phyloP scores from a whole-genome alignment of 441 rosid genomes.

The Corymbia calophylla region DNA sequence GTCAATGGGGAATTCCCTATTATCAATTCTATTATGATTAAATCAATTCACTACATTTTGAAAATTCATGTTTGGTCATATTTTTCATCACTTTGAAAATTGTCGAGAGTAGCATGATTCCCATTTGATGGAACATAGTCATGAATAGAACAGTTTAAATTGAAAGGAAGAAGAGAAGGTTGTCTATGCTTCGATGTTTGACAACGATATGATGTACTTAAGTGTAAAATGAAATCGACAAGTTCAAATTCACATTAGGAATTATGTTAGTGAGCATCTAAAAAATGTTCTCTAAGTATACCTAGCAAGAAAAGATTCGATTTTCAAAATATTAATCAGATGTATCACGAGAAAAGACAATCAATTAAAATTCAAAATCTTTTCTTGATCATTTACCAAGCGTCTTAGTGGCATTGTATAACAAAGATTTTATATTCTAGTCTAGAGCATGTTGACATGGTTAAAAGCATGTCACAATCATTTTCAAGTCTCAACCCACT shows the following conservation, averaged over 20 bases:
- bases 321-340: neutral
- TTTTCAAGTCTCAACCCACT: neutral
- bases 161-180: neutral
- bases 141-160: neutral
- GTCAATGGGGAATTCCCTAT: neutral
- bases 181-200: neutral
- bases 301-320: neutral
- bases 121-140: neutral
- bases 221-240: neutral
- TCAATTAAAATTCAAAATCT: neutral
- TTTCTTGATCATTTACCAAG: neutral
- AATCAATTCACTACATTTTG: neutral
- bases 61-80: neutral
- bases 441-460: neutral
- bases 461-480: neutral
- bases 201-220: neutral
- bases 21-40: neutral
- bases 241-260: neutral
- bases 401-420: neutral
- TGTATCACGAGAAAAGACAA: neutral
- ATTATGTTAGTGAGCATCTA: neutral
- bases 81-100: neutral
- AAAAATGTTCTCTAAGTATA: neutral
- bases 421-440: neutral
- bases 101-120: neutral